Conservation (phyloP, 108 stramenopile genomes). For the Schizochytrium sp. region DNA sequence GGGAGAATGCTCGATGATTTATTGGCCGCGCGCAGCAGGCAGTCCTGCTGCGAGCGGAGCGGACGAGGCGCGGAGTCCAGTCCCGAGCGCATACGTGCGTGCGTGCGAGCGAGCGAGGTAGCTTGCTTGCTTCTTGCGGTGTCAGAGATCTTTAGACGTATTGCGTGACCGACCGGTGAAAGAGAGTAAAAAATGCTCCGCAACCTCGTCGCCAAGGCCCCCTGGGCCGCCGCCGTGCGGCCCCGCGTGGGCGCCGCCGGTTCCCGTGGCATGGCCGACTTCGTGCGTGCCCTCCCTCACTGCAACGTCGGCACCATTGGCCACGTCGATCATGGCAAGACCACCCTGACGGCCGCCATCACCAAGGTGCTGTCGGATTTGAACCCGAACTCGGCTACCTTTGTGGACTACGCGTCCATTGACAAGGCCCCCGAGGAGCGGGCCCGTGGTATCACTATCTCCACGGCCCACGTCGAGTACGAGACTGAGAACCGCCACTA, state of each 20-base stretch:
- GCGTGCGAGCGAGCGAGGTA: too few relatives aligned
- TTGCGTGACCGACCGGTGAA: too few relatives aligned
- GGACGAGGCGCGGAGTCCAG: too few relatives aligned
- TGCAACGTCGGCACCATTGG: constrained; percentile 99
- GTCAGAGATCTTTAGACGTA: too few relatives aligned
- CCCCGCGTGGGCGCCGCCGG: not conserved
- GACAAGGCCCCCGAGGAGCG: constrained; percentile 97
- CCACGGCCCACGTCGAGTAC: constrained; percentile 89
- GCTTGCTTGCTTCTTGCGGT: too few relatives aligned
- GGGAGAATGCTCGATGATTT: too few relatives aligned
- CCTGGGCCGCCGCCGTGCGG: too few relatives aligned
- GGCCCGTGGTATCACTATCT: constrained; percentile 88
- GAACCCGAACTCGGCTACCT: constrained; percentile 72
- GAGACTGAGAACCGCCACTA: constrained; percentile 86
- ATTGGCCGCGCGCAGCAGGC: too few relatives aligned
- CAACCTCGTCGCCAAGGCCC: too few relatives aligned
- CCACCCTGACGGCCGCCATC: constrained; percentile 97
- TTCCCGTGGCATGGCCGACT: constrained; percentile 25
- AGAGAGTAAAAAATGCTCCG: too few relatives aligned
- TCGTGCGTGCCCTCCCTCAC: constrained; percentile 83
- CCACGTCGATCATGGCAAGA: constrained; percentile 99
- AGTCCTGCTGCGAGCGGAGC: too few relatives aligned
- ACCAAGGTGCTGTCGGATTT: constrained; percentile 73
- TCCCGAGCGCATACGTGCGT: too few relatives aligned
- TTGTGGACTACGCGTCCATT: constrained; percentile 67